Percentiles rank a stretch among this genome's conserved stretches.
Evolutionary conservation across 2,329 filamentous ascomycete genomes (phyloP).

Genomic region (Botrytis pseudocinerea): DNA sequence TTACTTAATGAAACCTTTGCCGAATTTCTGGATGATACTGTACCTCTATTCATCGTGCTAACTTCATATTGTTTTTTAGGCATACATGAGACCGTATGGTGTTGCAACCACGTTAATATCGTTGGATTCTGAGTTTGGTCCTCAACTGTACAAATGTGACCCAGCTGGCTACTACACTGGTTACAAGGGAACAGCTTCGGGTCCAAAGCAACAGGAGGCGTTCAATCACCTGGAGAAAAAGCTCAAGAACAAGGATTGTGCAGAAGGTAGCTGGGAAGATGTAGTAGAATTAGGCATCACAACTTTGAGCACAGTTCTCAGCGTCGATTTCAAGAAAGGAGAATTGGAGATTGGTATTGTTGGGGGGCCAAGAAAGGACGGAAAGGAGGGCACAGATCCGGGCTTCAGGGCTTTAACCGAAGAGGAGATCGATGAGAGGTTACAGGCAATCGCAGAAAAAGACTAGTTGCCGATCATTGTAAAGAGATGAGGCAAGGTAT

Average conservation of each 20-base stretch:
- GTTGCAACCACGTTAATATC: constrained; percentile 95
- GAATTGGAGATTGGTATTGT: constrained; percentile 98
- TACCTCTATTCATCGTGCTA: constrained; percentile 23
- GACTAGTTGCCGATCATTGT: constrained; percentile 60
- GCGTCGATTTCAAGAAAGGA: constrained; percentile 99
- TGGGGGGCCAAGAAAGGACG: constrained; percentile 79
- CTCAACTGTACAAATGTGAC: constrained; percentile 97
- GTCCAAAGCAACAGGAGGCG: constrained; percentile 97
- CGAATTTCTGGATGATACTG: constrained; percentile 39
- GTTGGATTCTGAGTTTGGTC: constrained; percentile 86
- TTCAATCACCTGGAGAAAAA: constrained; percentile 99
- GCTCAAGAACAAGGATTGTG: constrained; percentile 97
- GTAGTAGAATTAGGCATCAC: constrained; percentile 97
- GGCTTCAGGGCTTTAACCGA: constrained; percentile 88
- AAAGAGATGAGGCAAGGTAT: constrained; percentile 27
- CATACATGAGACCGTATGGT: constrained; percentile 97
- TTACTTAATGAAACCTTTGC: constrained; percentile 29
- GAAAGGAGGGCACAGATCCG: constrained; percentile 76
- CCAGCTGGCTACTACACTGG: constrained; percentile 97
- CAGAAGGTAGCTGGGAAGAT: constrained; percentile 92
- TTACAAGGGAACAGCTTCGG: constrained; percentile 96
- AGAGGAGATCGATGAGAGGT: constrained; percentile 96
- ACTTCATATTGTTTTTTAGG: constrained; percentile 50
- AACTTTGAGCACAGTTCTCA: constrained; percentile 91
- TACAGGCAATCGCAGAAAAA: constrained; percentile 98